Evolutionary conservation across 495 filamentous ascomycete genomes (phyloP).

Genomic region (Lasiosphaeriaceae sp.): DNA sequence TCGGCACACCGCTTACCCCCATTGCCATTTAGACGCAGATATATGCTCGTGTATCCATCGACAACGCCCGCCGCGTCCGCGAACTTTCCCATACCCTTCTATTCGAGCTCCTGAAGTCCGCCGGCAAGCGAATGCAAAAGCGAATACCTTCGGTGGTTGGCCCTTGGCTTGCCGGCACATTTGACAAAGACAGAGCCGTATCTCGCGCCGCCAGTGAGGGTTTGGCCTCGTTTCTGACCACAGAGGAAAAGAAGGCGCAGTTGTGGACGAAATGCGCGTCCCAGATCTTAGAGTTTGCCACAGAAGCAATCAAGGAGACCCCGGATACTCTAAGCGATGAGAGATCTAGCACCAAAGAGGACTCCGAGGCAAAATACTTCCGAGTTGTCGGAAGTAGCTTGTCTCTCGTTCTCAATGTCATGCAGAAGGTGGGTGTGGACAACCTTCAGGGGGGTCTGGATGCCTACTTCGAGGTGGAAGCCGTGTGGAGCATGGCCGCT

Average conservation of each 20-base stretch:
- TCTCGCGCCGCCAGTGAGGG: slow-evolving; percentile 71
- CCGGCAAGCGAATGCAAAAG: slow-evolving; percentile 75
- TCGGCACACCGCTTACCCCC: not conserved
- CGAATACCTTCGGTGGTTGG: slow-evolving; percentile 72
- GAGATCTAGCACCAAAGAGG: slow-evolving; percentile 75
- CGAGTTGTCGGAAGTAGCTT: slow-evolving; percentile 69
- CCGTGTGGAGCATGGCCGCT: slow-evolving; percentile 71
- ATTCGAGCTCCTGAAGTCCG: slow-evolving; percentile 64
- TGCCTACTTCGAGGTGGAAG: slow-evolving; percentile 54
- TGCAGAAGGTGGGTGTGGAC: slow-evolving; percentile 50
- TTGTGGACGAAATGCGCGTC: slow-evolving; percentile 75
- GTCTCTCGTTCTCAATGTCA: slow-evolving; percentile 51
- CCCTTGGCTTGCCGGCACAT: slow-evolving; percentile 82
- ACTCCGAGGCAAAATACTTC: slow-evolving; percentile 77
- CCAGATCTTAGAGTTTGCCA: slow-evolving; percentile 75
- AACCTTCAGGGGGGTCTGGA: slow-evolving; percentile 47
- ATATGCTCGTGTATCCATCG: slow-evolving; percentile 84
- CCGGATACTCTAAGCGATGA: slow-evolving; percentile 81
- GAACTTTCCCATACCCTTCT: slow-evolving; percentile 76
- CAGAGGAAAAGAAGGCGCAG: slow-evolving; percentile 68
- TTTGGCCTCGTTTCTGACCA: slow-evolving; percentile 66
- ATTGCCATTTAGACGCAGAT: slow-evolving; percentile 73
- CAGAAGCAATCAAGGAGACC: slow-evolving; percentile 74
- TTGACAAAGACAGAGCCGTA: slow-evolving; percentile 76
- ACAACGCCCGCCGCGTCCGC: slow-evolving; percentile 80